Conservation (phyloP, 2,329 filamentous ascomycete genomes). For the Arachnomyces sp. region DNA sequence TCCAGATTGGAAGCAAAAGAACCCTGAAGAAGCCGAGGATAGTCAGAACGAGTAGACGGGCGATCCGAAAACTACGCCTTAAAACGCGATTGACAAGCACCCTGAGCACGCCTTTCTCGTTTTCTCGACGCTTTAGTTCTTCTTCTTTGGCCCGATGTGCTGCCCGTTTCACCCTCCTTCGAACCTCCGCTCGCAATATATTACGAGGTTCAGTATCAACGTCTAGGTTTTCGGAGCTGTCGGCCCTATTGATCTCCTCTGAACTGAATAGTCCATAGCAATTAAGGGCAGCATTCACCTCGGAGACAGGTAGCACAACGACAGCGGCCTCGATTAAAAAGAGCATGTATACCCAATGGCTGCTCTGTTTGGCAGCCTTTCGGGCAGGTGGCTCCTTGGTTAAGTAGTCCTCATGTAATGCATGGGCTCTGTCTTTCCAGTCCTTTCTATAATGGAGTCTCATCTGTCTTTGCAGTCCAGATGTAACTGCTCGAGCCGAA, state of each 20-base stretch:
- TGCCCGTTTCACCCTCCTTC: slow-evolving; percentile 1
- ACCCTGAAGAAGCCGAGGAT: not conserved
- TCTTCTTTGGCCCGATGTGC: slow-evolving; percentile 1
- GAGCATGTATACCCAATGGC: slow-evolving; percentile 7
- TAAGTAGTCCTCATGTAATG: slow-evolving; percentile 4
- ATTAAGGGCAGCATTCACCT: slow-evolving; percentile 1
- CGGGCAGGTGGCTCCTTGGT: slow-evolving; percentile 4
- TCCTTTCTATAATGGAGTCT: slow-evolving; percentile 6
- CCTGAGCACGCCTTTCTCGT: not conserved
- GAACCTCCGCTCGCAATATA: not conserved
- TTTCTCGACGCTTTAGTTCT: not conserved
- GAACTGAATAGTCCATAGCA: slow-evolving; percentile 3
- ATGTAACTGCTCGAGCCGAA: slow-evolving; percentile 1
- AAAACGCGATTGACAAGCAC: not conserved
- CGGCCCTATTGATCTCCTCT: not conserved
- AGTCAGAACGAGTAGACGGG: not conserved
- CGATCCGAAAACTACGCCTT: too few relatives aligned
- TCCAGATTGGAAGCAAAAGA: slow-evolving; percentile 4
- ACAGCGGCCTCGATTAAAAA: slow-evolving; percentile 1
- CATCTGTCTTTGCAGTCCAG: slow-evolving; percentile 3
- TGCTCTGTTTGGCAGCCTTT: slow-evolving; percentile 6
- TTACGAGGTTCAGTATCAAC: not conserved
- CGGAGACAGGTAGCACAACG: slow-evolving; percentile 5
- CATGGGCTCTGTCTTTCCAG: slow-evolving; percentile 6
- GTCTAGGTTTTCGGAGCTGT: slow-evolving; percentile 1